Base-by-base conservation (phyloP, 2,329 filamentous ascomycete genomes). In the Fusarium pseudocircinatum region DNA sequence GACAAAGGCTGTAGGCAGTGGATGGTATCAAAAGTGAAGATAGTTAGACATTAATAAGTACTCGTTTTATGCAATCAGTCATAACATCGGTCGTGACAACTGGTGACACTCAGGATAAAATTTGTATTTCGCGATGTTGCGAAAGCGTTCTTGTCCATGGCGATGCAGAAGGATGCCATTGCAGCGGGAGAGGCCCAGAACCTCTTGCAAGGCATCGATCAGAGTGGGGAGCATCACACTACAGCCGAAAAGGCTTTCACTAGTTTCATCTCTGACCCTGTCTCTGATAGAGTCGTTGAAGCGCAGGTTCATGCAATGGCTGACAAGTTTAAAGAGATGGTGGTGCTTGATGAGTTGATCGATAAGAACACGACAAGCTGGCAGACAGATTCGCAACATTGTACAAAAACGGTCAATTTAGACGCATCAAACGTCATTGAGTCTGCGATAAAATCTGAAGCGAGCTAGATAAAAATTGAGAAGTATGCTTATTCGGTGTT, bases 1-100 rank as follows among this genome's bases (percentile, higher is more conserved):
- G 50, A 70, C 57, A 22, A 46, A 61, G 24, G 66, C 66, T 20
- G 46, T 66, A 15, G 61, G 68, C 4, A 66, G 68, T 13, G 60
- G 67, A 0, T 70, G 66, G 61, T 70, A 69, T 18, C 46, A 69
- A 32, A 65, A 69, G 3, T 52, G 20, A 47, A 6, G 1, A 15
- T n/a, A 49, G 15, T 13, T 18, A n/a, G 6, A 16, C 7, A 30
- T n/a, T 14, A 16, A n/a, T 12, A 6, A 8, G 14, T 11, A 47
- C 5, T 2, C 13, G 13, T 16, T 30, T 14, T 30, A 15, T 12
- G 9, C 28, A n/a, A n/a, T 3, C 4, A 9, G 24, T 26, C 11
- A 44, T 18, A 7, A 11, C 42, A 18, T 26, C 16, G 11, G 11
- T 26, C 11, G 7, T 26, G n/a, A 4, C 16, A 43, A 18, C 15